Base-by-base conservation (phyloP, 352 stramenopile genomes). In the Phytophthora cryptogea region DNA sequence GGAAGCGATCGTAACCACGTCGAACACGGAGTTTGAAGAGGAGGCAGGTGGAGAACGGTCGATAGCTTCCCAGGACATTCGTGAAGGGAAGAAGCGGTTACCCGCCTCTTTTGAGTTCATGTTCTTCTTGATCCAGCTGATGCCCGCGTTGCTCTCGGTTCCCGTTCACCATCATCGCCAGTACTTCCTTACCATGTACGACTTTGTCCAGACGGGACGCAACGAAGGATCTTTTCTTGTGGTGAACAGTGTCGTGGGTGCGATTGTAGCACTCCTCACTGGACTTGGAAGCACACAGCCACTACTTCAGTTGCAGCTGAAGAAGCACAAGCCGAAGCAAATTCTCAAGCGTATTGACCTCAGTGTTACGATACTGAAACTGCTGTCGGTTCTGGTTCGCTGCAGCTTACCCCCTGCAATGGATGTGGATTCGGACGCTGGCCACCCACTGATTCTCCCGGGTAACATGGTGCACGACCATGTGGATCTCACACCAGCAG, bases 141-240 rank as follows among this genome's bases (percentile, higher is more conserved):
- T 94, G 86, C 86, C 86, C 32, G 76, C 71, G 36, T 59, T 94
- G 8, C 51, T 94, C 17, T 78, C 76, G 0, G 86, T 89, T 1
- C 83, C 86, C 23, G 73, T 77, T n/a, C 63, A 76, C 3, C 76
- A 92, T 16, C 83, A 94, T 59, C 67, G 69, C 10, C 72, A 92
- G 50, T 92, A 90, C 46, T 92, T 94, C 56, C 59, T 83, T 49
- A 80, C 82, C 16, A 72, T 94, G 32, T 85, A 83, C 54, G 73
- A 81, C 20, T 94, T 94, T 66, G 79, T 85, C n/a, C 71, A 90
- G 26, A 86, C 79, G 4, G 86, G 83, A n/a, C 70, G 85, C 28
- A 92, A 92, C 54, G 86, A 94, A 78, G 82, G 81, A 40, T 83
- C 74, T 8, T 94, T 94, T 46, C 71, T 90, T 23, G 81, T 92